Conservation (phyloP, 2,329 filamentous ascomycete species). For the Ustulina deusta region DNA sequence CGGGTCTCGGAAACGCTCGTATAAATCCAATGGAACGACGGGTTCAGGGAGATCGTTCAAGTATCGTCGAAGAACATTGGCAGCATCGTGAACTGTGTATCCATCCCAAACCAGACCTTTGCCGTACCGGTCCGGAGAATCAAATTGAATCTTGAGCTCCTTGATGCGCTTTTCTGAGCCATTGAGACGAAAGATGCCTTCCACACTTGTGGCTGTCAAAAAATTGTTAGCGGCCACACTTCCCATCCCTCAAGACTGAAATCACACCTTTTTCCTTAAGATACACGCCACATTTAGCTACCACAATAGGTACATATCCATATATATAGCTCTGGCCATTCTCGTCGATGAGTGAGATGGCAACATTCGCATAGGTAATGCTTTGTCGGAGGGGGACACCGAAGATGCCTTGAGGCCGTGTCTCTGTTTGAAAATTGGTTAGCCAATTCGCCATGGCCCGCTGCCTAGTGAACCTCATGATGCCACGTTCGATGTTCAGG, state of each 20-base stretch:
- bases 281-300: slow-evolving; percentile 97
- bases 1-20: slow-evolving; percentile 89
- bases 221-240: slow-evolving; percentile 44
- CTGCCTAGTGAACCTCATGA: slow-evolving; percentile 4
- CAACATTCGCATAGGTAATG: slow-evolving; percentile 97
- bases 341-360: slow-evolving; percentile 94
- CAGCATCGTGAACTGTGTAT: slow-evolving; percentile 97
- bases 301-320: slow-evolving; percentile 97
- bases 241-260: slow-evolving; percentile 18
- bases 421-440: slow-evolving; percentile 53
- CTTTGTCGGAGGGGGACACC: slow-evolving; percentile 92
- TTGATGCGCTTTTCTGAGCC: slow-evolving; percentile 99
- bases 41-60: slow-evolving; percentile 96
- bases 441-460: slow-evolving; percentile 38
- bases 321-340: slow-evolving; percentile 97
- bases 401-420: slow-evolving; percentile 81
- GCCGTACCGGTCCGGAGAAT: slow-evolving; percentile 94
- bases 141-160: slow-evolving; percentile 90
- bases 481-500: slow-evolving; percentile 34
- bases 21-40: slow-evolving; percentile 93
- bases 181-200: slow-evolving; percentile 95
- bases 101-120: slow-evolving; percentile 98
- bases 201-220: slow-evolving; percentile 83
- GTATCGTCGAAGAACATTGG: slow-evolving; percentile 94
- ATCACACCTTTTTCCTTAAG: slow-evolving; percentile 93